Conservation (phyloP, 495 filamentous ascomycete species). For the Penicillium alfredii region DNA sequence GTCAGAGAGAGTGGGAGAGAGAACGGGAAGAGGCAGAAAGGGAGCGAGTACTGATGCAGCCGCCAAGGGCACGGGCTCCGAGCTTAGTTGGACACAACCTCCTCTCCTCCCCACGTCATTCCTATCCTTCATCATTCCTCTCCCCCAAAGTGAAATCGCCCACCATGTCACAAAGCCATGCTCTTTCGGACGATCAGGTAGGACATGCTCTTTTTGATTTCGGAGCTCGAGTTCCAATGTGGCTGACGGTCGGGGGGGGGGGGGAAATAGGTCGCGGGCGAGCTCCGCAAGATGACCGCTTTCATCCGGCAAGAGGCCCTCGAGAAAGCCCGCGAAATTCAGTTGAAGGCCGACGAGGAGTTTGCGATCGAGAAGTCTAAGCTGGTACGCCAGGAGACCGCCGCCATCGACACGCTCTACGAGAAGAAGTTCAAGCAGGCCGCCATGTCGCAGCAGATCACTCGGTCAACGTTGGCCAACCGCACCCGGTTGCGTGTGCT, state of each 20-base stretch:
- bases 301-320: constrained; percentile 98
- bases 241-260: too few relatives aligned
- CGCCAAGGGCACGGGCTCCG: too few relatives aligned
- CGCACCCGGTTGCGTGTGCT: constrained; percentile 88
- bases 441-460: constrained; percentile 95
- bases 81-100: constrained; percentile 24
- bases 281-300: constrained; percentile 99
- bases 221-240: too few relatives aligned
- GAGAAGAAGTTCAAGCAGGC: constrained; percentile 98
- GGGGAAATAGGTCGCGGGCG: constrained; percentile 83
- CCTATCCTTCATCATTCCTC: constrained; percentile 16
- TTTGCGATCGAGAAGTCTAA: constrained; percentile 98
- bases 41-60: too few relatives aligned
- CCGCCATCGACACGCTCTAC: constrained; percentile 85
- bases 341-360: constrained; percentile 96
- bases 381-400: constrained; percentile 90
- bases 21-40: constrained; percentile 16
- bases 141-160: constrained; percentile 17
- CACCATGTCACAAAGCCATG: constrained; percentile 87
- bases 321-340: constrained; percentile 95
- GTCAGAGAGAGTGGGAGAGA: constrained; percentile 12
- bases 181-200: constrained; percentile 97
- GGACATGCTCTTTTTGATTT: constrained; percentile 14
- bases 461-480: constrained; percentile 88
- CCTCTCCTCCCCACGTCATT: constrained; percentile 22